phyloP scores from a whole-genome alignment of 306 rosid species.

The Inga leiocalycina region DNA sequence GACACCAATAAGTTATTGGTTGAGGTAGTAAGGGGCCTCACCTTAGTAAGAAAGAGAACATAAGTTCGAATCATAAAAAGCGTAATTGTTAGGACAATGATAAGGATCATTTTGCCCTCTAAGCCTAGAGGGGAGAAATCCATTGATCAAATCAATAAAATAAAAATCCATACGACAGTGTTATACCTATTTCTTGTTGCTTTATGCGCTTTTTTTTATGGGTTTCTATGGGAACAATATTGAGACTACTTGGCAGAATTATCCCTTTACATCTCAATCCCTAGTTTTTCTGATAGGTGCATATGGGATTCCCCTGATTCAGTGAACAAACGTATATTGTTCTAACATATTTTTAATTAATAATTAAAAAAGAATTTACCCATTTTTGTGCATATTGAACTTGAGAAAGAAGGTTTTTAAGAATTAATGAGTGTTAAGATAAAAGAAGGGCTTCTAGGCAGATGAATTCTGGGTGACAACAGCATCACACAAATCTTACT shows the following conservation, averaged over 20 bases:
- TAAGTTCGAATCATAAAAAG: no score
- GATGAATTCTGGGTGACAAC: background rate
- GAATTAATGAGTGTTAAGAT: background rate
- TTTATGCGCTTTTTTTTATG: conserved; percentile 70
- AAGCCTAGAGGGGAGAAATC: no score
- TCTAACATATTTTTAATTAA: conserved; percentile 40
- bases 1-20: no score
- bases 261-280: conserved; percentile 40
- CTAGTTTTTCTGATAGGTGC: conserved; percentile 43
- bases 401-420: background rate
- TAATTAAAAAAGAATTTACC: background rate
- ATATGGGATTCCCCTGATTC: conserved; percentile 30
- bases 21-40: no score
- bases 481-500: background rate
- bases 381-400: conserved; percentile 32
- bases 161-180: no score
- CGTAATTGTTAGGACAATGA: no score
- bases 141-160: no score
- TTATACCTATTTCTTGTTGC: conserved; percentile 60
- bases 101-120: no score
- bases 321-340: conserved; percentile 22
- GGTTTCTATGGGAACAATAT: conserved; percentile 43
- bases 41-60: no score
- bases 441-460: background rate
- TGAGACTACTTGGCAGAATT: conserved; percentile 40